Evolutionary conservation across 164 flowering plant genomes (phyloP).

Genomic region (Warburgia ugandensis): DNA sequence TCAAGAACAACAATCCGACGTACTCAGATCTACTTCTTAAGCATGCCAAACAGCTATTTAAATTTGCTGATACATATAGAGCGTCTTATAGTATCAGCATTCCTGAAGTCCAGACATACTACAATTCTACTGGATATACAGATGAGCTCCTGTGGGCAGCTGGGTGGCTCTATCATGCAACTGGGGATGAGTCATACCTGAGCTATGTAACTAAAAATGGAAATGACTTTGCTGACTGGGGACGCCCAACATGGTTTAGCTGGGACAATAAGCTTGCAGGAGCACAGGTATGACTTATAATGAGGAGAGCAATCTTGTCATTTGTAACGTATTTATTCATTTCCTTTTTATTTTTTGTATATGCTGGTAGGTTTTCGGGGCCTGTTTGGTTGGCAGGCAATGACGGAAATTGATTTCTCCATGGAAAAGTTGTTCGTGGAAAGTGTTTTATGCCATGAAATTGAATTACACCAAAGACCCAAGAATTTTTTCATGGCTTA

Average conservation of each 20-base stretch:
- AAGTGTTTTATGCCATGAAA: too few relatives aligned
- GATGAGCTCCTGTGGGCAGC: constrained; percentile 99
- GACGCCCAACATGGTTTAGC: constrained; percentile 85
- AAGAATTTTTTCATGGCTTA: too few relatives aligned
- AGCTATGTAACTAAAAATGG: constrained; percentile 59
- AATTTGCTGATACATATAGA: constrained; percentile 63
- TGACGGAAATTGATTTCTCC: too few relatives aligned
- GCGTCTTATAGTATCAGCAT: constrained; percentile 58
- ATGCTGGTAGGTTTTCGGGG: too few relatives aligned
- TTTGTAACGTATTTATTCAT: too few relatives aligned
- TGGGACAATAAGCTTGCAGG: constrained; percentile 96
- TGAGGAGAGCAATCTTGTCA: too few relatives aligned
- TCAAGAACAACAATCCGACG: constrained; percentile 40
- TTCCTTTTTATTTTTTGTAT: too few relatives aligned
- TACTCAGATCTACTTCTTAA: constrained; percentile 65
- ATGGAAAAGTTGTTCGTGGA: too few relatives aligned
- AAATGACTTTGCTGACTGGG: constrained; percentile 52
- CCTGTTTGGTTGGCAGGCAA: too few relatives aligned
- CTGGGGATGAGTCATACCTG: constrained; percentile 56
- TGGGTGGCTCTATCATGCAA: constrained; percentile 92
- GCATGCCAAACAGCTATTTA: constrained; percentile 66
- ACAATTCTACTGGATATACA: constrained; percentile 82
- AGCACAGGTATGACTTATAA: constrained; percentile 59
- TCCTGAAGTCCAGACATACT: constrained; percentile 56
- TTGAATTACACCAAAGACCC: too few relatives aligned